A percentile compares a stretch with the other conserved stretches of the same genome.
These are phyloP conservation scores for Hippophae gyantsensis DNA, from an alignment of 306 rosid species.

Conservation along the genomic window DNA sequence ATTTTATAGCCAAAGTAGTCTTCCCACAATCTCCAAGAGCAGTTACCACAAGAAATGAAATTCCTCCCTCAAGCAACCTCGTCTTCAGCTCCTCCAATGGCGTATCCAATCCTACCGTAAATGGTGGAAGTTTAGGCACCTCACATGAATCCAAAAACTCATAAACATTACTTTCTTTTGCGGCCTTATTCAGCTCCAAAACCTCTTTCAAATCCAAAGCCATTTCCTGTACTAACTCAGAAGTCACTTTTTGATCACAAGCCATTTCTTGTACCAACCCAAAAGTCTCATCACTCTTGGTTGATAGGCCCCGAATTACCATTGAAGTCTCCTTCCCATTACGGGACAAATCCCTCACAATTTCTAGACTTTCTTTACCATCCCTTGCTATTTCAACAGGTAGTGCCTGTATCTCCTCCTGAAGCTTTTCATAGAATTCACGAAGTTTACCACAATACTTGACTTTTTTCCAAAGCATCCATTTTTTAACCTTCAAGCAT, in stretches of 20 bases:
- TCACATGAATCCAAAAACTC: background rate
- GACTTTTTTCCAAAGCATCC: background rate
- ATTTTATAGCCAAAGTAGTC: background rate
- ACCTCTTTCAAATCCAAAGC: too few relatives aligned
- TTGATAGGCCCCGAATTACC: too few relatives aligned
- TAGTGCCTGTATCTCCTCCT: background rate
- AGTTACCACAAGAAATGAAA: background rate
- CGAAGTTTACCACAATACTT: background rate
- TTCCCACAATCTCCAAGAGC: background rate
- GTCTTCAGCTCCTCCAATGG: slow-evolving; percentile 38
- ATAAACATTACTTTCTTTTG: background rate
- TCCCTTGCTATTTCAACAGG: background rate
- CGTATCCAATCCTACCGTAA: slow-evolving; percentile 41
- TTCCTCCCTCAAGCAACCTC: background rate
- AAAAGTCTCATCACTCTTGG: too few relatives aligned
- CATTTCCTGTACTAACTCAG: too few relatives aligned
- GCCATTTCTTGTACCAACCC: too few relatives aligned
- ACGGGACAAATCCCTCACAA: background rate
- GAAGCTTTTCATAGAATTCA: background rate
- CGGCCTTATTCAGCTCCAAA: too few relatives aligned
- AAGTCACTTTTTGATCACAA: too few relatives aligned
- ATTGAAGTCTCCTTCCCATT: too few relatives aligned
- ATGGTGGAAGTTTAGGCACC: slow-evolving; percentile 20
- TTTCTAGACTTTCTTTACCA: background rate
- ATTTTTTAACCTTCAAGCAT: slow-evolving; percentile 1